A percentile compares a stretch with the other conserved stretches of the same genome.
Evolutionary conservation across 352 stramenopile genomes (phyloP).

Genomic region (Phytophthora crassamura): DNA sequence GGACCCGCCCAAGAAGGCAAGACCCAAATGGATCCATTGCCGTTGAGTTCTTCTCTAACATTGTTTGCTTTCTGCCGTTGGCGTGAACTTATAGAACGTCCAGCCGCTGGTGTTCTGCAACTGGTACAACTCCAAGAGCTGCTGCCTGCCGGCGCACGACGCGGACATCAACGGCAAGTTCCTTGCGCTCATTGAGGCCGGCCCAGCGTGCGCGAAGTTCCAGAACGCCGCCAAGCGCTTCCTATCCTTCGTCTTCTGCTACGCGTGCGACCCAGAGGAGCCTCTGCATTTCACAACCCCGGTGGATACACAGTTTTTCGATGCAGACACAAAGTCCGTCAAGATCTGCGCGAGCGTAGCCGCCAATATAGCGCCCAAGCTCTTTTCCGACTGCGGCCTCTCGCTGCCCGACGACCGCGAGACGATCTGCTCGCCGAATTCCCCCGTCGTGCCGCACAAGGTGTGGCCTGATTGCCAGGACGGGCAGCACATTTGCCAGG

Average conservation of each 20-base stretch:
- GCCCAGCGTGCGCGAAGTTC: conserved; percentile 72
- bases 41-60: conserved; percentile 6
- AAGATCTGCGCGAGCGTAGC: conserved; percentile 75
- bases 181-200: conserved; percentile 65
- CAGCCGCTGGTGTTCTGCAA: conserved; percentile 80
- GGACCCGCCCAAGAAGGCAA: conserved; percentile 34
- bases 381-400: conserved; percentile 74
- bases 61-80: conserved; percentile 3
- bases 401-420: conserved; percentile 63
- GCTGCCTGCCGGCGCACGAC: conserved; percentile 74
- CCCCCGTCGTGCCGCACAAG: conserved; percentile 56
- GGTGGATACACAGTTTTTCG: conserved; percentile 67
- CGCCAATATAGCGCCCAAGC: conserved; percentile 46
- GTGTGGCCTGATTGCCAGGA: conserved; percentile 68
- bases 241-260: conserved; percentile 52
- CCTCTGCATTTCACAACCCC: conserved; percentile 48
- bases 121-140: conserved; percentile 68
- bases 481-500: conserved; percentile 62
- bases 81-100: conserved; percentile 51
- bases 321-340: conserved; percentile 48
- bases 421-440: conserved; percentile 66
- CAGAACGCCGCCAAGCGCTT: conserved; percentile 72
- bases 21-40: neutral
- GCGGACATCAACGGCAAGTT: conserved; percentile 69
- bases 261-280: conserved; percentile 51